Evolutionary conservation across 441 rosid genomes (phyloP).

Genomic region (Adansonia grandidieri): DNA sequence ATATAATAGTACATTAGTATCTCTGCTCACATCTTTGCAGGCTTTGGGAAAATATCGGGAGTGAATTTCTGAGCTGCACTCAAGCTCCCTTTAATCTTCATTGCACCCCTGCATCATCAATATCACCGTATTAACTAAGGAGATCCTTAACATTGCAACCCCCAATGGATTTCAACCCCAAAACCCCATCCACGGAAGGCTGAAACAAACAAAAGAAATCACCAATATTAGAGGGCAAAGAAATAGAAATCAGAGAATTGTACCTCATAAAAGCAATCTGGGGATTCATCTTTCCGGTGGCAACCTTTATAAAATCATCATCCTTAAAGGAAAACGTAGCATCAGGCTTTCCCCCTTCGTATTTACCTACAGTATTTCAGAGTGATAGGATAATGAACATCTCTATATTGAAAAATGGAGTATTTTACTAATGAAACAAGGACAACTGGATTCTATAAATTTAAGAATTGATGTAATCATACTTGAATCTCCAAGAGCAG

Average conservation of each 20-base stretch:
- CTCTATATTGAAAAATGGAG: neutral
- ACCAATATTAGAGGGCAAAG: neutral
- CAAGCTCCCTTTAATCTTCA: slow-evolving; percentile 95
- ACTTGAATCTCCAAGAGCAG: neutral
- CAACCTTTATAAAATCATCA: slow-evolving; percentile 88
- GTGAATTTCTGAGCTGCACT: slow-evolving; percentile 94
- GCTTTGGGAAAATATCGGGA: slow-evolving; percentile 96
- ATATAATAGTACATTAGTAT: slow-evolving; percentile 2
- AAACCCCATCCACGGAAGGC: neutral
- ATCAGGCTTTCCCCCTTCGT: slow-evolving; percentile 90
- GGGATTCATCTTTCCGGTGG: slow-evolving; percentile 89
- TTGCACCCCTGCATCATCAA: slow-evolving; percentile 70
- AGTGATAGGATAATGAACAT: neutral
- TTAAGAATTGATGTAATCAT: neutral
- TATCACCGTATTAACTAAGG: slow-evolving; percentile 4
- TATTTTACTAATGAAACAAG: neutral
- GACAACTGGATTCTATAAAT: neutral
- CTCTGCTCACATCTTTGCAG: slow-evolving; percentile 72
- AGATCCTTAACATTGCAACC: neutral
- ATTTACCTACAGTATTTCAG: slow-evolving; percentile 51
- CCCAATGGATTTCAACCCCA: neutral
- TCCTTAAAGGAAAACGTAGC: slow-evolving; percentile 83
- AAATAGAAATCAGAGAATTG: neutral
- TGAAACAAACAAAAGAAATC: neutral
- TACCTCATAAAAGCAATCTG: slow-evolving; percentile 96